A percentile compares a stretch with the other conserved stretches of the same genome.
Conservation (phyloP, 768 basidiomycete species). For the Podaxis sp. region DNA sequence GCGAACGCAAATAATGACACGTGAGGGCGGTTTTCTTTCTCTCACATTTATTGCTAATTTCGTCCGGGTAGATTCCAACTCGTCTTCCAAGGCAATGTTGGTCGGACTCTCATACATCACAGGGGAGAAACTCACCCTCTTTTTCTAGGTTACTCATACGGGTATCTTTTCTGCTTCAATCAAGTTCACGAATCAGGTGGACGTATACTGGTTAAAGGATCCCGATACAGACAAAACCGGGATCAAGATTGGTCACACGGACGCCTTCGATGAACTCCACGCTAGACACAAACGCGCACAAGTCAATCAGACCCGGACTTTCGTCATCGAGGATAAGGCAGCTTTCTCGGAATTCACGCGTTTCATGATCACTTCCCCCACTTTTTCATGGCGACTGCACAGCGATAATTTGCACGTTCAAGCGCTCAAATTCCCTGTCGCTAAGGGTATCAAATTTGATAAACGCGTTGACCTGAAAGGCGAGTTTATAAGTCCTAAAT, state of each 20-base stretch:
- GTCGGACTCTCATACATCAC: not conserved
- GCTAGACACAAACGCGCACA: constrained; percentile 55
- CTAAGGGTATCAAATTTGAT: constrained; percentile 63
- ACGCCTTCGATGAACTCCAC: constrained; percentile 38
- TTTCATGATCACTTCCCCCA: constrained; percentile 61
- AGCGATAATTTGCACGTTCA: constrained; percentile 59
- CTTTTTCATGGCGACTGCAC: constrained; percentile 66
- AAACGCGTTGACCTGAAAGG: constrained; percentile 61
- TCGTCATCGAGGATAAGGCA: constrained; percentile 51
- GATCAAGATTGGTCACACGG: constrained; percentile 53
- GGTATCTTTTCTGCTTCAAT: constrained; percentile 66
- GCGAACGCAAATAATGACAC: constrained; percentile 52
- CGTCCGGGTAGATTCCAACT: constrained; percentile 45
- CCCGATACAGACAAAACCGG: constrained; percentile 33
- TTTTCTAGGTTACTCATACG: constrained; percentile 56
- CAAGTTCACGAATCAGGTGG: constrained; percentile 53
- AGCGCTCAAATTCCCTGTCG: constrained; percentile 64
- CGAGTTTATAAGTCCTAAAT: constrained; percentile 16
- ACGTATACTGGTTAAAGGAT: constrained; percentile 56
- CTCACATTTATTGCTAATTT: not conserved
- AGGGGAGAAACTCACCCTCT: not conserved
- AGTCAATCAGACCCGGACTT: constrained; percentile 59
- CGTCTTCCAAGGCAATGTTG: constrained; percentile 51
- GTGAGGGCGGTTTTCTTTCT: constrained; percentile 32
- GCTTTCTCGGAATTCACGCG: constrained; percentile 63